Evolutionary conservation across 1,284 basidiomycete genomes (phyloP).

Genomic region (Leccinum griseonigrum): DNA sequence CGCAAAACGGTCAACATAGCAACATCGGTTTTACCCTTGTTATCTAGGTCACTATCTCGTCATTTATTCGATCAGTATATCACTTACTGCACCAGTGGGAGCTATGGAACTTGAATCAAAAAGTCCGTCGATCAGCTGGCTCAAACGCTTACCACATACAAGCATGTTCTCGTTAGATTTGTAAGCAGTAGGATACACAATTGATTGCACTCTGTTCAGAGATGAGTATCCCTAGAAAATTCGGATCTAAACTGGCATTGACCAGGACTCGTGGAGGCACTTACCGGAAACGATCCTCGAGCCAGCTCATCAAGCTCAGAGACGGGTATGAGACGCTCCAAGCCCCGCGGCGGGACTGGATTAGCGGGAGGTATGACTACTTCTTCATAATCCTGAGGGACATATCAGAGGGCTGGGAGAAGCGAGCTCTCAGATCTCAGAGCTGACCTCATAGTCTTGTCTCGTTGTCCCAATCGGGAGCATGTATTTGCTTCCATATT

Average conservation of each 20-base stretch:
- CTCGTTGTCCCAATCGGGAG: conserved; percentile 85
- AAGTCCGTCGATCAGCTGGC: background rate
- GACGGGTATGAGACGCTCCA: conserved; percentile 76
- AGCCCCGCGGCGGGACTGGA: conserved; percentile 70
- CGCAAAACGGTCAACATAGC: conserved; percentile 94
- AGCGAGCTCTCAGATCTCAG: background rate
- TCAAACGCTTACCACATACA: conserved; percentile 76
- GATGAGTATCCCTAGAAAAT: conserved; percentile 73
- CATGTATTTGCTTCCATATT: conserved; percentile 74
- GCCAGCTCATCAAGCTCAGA: conserved; percentile 78
- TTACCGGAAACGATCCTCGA: conserved; percentile 85
- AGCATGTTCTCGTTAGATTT: conserved; percentile 95
- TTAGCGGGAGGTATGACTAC: conserved; percentile 87
- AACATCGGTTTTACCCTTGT: conserved; percentile 97
- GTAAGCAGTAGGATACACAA: conserved; percentile 93
- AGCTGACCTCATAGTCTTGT: conserved; percentile 58
- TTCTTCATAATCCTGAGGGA: conserved; percentile 68
- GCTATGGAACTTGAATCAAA: conserved; percentile 45
- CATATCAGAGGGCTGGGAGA: conserved; percentile 4
- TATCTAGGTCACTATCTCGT: conserved; percentile 9
- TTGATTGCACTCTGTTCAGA: conserved; percentile 94
- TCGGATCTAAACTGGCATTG: conserved; percentile 1
- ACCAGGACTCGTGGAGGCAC: conserved; percentile 22
- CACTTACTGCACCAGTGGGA: conserved; percentile 89
- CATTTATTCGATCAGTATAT: background rate